Evolutionary conservation across 1,139 yeast genomes (phyloP).

Genomic region (Pneumocystis sp.): DNA sequence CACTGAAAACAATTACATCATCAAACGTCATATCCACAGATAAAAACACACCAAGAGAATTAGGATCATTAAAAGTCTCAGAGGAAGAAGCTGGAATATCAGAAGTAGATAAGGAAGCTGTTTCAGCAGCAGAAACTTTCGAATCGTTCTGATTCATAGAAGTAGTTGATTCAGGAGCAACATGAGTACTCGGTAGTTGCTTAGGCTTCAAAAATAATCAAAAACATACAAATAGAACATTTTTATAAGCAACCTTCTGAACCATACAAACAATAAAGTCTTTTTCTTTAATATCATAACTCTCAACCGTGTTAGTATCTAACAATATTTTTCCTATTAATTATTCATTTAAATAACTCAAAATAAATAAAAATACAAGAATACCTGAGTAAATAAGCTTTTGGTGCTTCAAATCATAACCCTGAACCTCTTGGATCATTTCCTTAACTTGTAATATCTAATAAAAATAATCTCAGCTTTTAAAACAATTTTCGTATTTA

Average conservation of each 20-base stretch:
- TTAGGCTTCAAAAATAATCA: not conserved
- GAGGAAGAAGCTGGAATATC: slow-evolving; percentile 17
- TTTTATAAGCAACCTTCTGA: slow-evolving; percentile 7
- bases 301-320: slow-evolving; percentile 61
- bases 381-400: slow-evolving; percentile 78
- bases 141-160: slow-evolving; percentile 19
- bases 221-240: not conserved
- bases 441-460: slow-evolving; percentile 58
- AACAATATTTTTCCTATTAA: slow-evolving; percentile 54
- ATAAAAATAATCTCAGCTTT: slow-evolving; percentile 1
- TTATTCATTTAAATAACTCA: slow-evolving; percentile 2
- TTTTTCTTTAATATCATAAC: slow-evolving; percentile 67
- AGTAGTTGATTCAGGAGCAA: not conserved
- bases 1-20: slow-evolving; percentile 30
- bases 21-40: slow-evolving; percentile 20
- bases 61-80: slow-evolving; percentile 20
- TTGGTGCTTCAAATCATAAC: slow-evolving; percentile 59
- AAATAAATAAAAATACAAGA: slow-evolving; percentile 11
- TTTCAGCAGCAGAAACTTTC: slow-evolving; percentile 14
- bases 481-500: not conserved
- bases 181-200: not conserved
- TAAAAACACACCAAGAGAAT: slow-evolving; percentile 22
- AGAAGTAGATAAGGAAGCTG: slow-evolving; percentile 20
- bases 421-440: slow-evolving; percentile 51
- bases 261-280: slow-evolving; percentile 91